Base-by-base conservation (phyloP, 2,329 filamentous ascomycete species). In the Zymoseptoria ardabiliae region DNA sequence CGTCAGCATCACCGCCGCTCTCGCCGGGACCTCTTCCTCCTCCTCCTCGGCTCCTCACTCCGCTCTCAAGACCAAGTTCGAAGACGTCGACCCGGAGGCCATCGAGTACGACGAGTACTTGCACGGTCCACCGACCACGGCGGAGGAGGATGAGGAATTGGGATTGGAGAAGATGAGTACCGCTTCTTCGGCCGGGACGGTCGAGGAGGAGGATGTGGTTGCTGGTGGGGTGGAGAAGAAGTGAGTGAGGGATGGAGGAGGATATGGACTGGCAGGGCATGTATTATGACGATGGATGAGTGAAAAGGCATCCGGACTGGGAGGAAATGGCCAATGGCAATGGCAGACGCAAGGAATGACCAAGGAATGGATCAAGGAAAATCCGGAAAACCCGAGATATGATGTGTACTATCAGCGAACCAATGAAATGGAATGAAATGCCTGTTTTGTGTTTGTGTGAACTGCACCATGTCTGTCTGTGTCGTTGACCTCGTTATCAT, bases 41-140 rank as follows among this genome's bases (percentile, higher is more conserved):
- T 86, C 82, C 70, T 82, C 88, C 68, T 86, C 85, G 58, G 82
- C 85, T 70, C 81, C 85, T 69, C 79, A 90, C 68, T 82, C 84
- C 61, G 85, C 92, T 73, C 90, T 96, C 79, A 95, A 94, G 83
- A 96, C 92, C 77, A 99, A 99, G 79, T 97, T 97, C 74, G 94
- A 99, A 77, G 81, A 89, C 68, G 82, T 91, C 73, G 94, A 97
- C 69, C 81, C 85, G 19, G 92, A 91, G 49, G 89, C 96, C 71
- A 96, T 96, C 67, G 91, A 97, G 74, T 72, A 69, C 57, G 70
- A 72, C 50, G 92, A 97, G 76, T 83, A 84, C 57, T 63, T 94
- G 60, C 90, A 95, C 71, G 91, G 90, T 28, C 82, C 86, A 19
- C 69, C 76, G 55, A 77, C 78, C 25, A 83, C 84, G 55, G 9